Conservation (phyloP, 495 filamentous ascomycete genomes). For the Neurospora sp. region DNA sequence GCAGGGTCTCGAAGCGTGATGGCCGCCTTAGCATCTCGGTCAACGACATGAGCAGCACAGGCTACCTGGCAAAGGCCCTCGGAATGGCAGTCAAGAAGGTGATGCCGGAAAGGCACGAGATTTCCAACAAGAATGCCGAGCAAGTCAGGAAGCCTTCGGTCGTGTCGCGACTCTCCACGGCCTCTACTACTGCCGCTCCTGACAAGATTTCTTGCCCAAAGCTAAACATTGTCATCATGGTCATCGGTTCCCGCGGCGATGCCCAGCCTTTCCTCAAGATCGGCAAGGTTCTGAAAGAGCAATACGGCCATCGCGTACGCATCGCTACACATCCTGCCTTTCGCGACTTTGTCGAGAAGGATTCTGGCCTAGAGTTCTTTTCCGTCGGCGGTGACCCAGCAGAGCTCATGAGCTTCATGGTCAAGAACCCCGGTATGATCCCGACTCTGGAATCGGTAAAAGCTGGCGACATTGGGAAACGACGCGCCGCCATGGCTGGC, state of each 20-base stretch:
- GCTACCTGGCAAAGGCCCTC: constrained; percentile 60
- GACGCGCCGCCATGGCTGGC: constrained; percentile 56
- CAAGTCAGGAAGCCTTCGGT: constrained; percentile 3
- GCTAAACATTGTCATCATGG: constrained; percentile 70
- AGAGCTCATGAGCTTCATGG: constrained; percentile 80
- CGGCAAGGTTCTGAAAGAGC: constrained; percentile 50
- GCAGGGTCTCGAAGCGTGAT: constrained; percentile 57
- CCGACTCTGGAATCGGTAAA: constrained; percentile 57
- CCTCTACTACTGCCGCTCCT: constrained; percentile 5
- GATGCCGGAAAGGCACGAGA: constrained; percentile 13
- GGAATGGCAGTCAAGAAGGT: constrained; percentile 43
- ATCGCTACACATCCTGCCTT: constrained; percentile 70
- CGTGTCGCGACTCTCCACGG: constrained; percentile 14
- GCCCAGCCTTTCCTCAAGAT: constrained; percentile 67
- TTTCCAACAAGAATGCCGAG: not conserved
- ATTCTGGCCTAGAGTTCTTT: constrained; percentile 64
- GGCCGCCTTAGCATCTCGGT: constrained; percentile 61
- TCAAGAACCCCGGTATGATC: constrained; percentile 73
- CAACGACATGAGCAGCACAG: constrained; percentile 53
- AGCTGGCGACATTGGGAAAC: constrained; percentile 55
- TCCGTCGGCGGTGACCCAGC: constrained; percentile 68
- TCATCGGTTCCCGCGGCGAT: constrained; percentile 71
- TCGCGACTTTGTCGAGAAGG: constrained; percentile 54
- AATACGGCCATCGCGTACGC: constrained; percentile 63
- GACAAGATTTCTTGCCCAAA: constrained; percentile 28